phyloP scores from a whole-genome alignment of 805 yeast species.

The Candida germanica region DNA sequence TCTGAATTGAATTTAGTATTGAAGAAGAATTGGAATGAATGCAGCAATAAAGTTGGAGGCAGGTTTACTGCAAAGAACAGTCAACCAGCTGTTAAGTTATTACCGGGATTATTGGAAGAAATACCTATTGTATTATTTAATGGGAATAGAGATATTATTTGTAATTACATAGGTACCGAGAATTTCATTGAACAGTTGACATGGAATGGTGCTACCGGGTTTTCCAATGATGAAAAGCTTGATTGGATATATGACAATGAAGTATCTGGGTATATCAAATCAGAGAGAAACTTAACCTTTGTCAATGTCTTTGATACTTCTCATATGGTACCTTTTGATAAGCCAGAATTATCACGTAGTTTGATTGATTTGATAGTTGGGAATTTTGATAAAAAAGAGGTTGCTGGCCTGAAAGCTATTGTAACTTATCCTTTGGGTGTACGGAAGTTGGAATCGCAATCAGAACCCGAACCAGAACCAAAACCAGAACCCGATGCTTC shows the following conservation, averaged over 20 bases:
- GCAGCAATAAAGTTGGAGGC: slow-evolving; percentile 57
- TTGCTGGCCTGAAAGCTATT: slow-evolving; percentile 14
- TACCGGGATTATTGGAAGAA: slow-evolving; percentile 62
- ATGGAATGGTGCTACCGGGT: slow-evolving; percentile 65
- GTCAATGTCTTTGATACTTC: slow-evolving; percentile 72
- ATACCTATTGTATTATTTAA: slow-evolving; percentile 71
- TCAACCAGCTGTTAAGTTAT: slow-evolving; percentile 56
- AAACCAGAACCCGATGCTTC: background rate
- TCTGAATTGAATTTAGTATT: slow-evolving; percentile 46
- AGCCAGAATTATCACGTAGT: slow-evolving; percentile 66
- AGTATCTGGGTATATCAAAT: slow-evolving; percentile 36
- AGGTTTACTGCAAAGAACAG: slow-evolving; percentile 51
- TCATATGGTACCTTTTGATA: slow-evolving; percentile 92
- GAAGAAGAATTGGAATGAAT: slow-evolving; percentile 67
- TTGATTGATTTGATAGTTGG: slow-evolving; percentile 53
- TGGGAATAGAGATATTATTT: slow-evolving; percentile 86
- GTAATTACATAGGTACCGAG: slow-evolving; percentile 78
- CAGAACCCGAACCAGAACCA: slow-evolving; percentile 1
- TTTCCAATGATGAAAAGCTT: slow-evolving; percentile 28
- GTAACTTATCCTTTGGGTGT: slow-evolving; percentile 30
- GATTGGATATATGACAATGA: slow-evolving; percentile 46
- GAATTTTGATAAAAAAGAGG: slow-evolving; percentile 18
- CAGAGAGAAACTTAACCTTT: slow-evolving; percentile 72
- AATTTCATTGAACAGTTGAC: slow-evolving; percentile 55
- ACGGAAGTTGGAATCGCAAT: slow-evolving; percentile 10